Base-by-base conservation (phyloP, 139 green algal species). In the Chlorella sp. region DNA sequence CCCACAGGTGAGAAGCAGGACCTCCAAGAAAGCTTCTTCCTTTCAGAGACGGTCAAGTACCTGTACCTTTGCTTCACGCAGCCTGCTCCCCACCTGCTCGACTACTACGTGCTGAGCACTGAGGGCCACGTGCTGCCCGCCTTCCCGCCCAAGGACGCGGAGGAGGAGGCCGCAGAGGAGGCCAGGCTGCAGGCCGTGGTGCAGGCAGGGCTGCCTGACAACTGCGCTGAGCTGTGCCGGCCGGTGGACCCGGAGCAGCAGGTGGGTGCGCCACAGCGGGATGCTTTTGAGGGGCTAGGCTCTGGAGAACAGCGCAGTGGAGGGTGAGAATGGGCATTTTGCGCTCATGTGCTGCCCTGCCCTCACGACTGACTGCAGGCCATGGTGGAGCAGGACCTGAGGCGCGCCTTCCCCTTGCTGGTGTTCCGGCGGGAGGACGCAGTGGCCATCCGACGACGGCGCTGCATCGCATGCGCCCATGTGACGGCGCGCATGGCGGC, bases 21-120 rank as follows among this genome's bases (percentile, higher is more conserved):
- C 79, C 82, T 89, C 27, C 93, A 94, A 90, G 90, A 97, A 78
- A 86, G 67, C 34, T 98, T 95, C 83, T 97, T 98, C 61, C 82
- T 98, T 31, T 49, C 81, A 1, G 93, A 98, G 69, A 97, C 93
- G 0, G 50, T 87, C 64, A 97, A 96, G 86, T 97, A 96, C 81
- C 82, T 96, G 35, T 94, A 87, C 77, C 84, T 97, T 23, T 81
- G 87, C 26, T 90, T 93, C 66, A 75, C 72, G 3, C 78, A 86
- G 20, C 74, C 77, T 1, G 73, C 80, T 0, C 33, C 5, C 14
- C 62, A 64, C 27, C 60, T 87, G 24, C 77, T 80, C 34, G 74
- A 88, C 66, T 80, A 86, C 66, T 89, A 87, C 66, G 31, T 92
- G 0, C 80, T 92, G 42, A 79, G 73, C 31, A 91, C 86, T 0